Conservation (phyloP, 148 eudicot genomes). For the Simmondsia chinensis region DNA sequence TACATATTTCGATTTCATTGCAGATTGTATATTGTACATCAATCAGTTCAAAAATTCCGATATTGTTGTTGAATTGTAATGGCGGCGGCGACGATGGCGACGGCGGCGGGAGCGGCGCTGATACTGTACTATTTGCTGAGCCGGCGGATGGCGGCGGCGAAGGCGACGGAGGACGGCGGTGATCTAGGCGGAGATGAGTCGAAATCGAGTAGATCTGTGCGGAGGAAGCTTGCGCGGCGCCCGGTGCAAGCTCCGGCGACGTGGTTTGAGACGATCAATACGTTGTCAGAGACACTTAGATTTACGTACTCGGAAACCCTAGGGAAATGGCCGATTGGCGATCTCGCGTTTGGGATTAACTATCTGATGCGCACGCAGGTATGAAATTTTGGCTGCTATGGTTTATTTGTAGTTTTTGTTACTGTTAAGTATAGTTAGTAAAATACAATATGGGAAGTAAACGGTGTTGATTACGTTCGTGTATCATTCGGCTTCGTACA, state of each 20-base stretch:
- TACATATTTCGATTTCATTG: no score
- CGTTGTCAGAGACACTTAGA: conserved; percentile 72
- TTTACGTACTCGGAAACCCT: conserved; percentile 86
- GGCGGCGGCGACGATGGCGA: conserved; percentile 81
- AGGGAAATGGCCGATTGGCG: conserved; percentile 96
- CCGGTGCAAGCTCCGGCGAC: conserved; percentile 95
- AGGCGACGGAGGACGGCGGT: conserved; percentile 20
- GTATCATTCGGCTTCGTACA: no score
- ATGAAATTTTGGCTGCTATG: background rate
- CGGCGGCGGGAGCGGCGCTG: conserved; percentile 75
- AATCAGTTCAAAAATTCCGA: no score
- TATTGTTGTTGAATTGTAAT: conserved; percentile 2
- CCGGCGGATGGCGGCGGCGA: conserved; percentile 31
- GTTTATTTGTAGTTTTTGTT: background rate
- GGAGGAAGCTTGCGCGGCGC: conserved; percentile 51
- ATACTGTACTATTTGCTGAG: conserved; percentile 47
- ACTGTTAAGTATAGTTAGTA: no score
- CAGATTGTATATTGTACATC: no score
- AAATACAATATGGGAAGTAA: no score
- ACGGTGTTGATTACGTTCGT: no score
- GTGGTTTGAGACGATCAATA: conserved; percentile 76
- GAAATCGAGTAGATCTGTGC: conserved; percentile 36
- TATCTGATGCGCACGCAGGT: conserved; percentile 90
- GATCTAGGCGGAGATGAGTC: conserved; percentile 30
- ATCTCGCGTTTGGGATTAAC: conserved; percentile 90